Percentiles rank a stretch among this genome's conserved stretches.
phyloP scores from a whole-genome alignment of 2,329 filamentous ascomycete genomes.

The Penicillium sp. region DNA sequence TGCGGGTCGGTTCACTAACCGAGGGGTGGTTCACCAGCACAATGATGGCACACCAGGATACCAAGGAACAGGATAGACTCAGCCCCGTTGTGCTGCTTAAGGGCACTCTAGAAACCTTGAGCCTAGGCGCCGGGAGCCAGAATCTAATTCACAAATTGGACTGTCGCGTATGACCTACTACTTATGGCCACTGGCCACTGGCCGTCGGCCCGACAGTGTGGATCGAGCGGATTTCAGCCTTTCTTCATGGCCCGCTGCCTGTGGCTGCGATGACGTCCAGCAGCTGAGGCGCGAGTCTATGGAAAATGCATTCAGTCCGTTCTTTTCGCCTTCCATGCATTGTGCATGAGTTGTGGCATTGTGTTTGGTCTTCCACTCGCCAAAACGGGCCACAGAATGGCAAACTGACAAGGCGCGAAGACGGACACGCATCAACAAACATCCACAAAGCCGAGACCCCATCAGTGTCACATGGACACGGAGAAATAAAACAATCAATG shows the following conservation, averaged over 20 bases:
- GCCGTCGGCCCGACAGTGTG: conserved; percentile 23
- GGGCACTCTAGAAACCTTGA: conserved; percentile 24
- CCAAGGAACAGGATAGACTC: conserved; percentile 22
- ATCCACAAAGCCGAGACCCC: not conserved
- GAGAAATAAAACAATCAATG: not conserved
- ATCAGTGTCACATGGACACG: not conserved
- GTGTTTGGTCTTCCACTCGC: not conserved
- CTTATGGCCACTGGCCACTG: no score
- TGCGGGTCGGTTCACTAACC: conserved; percentile 23
- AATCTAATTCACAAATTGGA: conserved; percentile 20
- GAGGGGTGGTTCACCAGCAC: conserved; percentile 21
- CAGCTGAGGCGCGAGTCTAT: conserved; percentile 17
- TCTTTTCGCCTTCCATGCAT: not conserved
- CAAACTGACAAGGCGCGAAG: not conserved
- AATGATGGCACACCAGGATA: conserved; percentile 3
- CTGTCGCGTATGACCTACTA: conserved; percentile 23
- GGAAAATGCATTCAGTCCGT: conserved; percentile 8
- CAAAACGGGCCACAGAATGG: not conserved
- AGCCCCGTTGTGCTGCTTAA: conserved; percentile 17
- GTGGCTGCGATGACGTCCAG: conserved; percentile 11
- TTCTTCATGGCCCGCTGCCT: conserved; percentile 5
- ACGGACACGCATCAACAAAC: not conserved
- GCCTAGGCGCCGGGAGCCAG: conserved; percentile 18
- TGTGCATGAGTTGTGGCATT: not conserved
- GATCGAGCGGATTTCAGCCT: conserved; percentile 20